Evolutionary conservation across 768 basidiomycete species (phyloP).

Genomic region (Naganishia antarctica): DNA sequence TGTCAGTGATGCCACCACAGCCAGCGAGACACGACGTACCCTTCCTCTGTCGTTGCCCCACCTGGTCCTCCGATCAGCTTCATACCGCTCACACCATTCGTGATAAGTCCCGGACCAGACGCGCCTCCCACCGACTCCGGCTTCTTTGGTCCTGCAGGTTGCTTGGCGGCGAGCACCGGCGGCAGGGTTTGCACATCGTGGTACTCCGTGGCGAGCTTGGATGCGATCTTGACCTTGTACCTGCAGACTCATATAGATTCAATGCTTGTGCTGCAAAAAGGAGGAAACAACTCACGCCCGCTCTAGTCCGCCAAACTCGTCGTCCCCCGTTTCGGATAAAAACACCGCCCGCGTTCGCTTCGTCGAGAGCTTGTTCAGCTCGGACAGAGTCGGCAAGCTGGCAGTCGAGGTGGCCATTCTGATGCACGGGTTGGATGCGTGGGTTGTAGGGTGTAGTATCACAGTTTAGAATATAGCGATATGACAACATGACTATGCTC

Average conservation of each 20-base stretch:
- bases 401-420: conserved; percentile 6
- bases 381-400: conserved; percentile 40
- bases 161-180: conserved; percentile 66
- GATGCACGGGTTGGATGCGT: too few relatives aligned
- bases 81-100: conserved; percentile 66
- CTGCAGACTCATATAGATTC: too few relatives aligned
- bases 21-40: conserved; percentile 55
- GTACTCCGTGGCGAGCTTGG: conserved; percentile 88
- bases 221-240: conserved; percentile 55
- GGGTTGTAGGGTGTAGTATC: too few relatives aligned
- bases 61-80: conserved; percentile 49
- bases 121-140: conserved; percentile 52
- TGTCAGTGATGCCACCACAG: too few relatives aligned
- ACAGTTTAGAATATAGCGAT: too few relatives aligned
- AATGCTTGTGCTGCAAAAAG: not conserved
- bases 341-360: conserved; percentile 48
- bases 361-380: conserved; percentile 41
- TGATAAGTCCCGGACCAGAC: conserved; percentile 25
- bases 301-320: conserved; percentile 41
- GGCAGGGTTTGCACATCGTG: conserved; percentile 79
- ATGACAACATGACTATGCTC: too few relatives aligned
- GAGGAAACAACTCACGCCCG: conserved; percentile 36
- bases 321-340: conserved; percentile 32
- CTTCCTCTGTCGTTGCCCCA: not conserved
- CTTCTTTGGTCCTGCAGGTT: conserved; percentile 60